Base-by-base conservation (phyloP, 768 basidiomycete genomes). In the Collybiopsis confluens region DNA sequence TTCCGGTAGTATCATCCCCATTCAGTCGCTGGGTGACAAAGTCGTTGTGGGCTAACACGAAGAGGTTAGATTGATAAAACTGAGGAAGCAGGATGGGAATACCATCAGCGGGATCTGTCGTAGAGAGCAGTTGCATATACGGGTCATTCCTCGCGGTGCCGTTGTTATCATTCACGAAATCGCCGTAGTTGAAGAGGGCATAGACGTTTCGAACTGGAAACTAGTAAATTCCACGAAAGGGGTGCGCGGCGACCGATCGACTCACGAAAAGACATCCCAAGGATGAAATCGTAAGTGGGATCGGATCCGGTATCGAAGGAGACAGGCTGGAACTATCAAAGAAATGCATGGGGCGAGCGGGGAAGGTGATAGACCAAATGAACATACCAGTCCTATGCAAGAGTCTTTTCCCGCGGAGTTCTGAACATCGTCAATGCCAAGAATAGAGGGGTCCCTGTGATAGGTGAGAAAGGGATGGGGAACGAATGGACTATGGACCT, bases 201-300 rank as follows among this genome's bases (percentile, higher is more conserved):
- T 88, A 88, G 9, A 76, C 75, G 59, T 87, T 89, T 46, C 84
- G 80, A 52, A 88, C 86, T 87, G 35, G 13, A 24, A 15, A 9
- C 15, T 21, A 60, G 21, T 36, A 21, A 30, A 36, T 37, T 4
- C 13, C 26, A 40, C 5, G 5, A 46, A 24, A 16, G 27, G 23
- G 16, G 37, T 30, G 36, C 20, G 24, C 46, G 35, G 38, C 43
- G 40, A 59, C 59, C 44, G 24, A 40, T 20, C 23, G 6, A 73
- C 82, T 61, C 59, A 85, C 85, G 66, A 69, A 88, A 88, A 8
- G 80, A 75, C 84, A 88, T 88, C 52, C 88, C 88, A 42, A 89
- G 71, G 42, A 89, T 77, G 64, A 85, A 76, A 61, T 88, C 86
- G 57, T 75, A 88, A 26, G 65, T 72, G 26, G 76, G 71, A 49